Evolutionary conservation across 208 protist species (phyloP).

Genomic region (Endotrypanum monterogeii): DNA sequence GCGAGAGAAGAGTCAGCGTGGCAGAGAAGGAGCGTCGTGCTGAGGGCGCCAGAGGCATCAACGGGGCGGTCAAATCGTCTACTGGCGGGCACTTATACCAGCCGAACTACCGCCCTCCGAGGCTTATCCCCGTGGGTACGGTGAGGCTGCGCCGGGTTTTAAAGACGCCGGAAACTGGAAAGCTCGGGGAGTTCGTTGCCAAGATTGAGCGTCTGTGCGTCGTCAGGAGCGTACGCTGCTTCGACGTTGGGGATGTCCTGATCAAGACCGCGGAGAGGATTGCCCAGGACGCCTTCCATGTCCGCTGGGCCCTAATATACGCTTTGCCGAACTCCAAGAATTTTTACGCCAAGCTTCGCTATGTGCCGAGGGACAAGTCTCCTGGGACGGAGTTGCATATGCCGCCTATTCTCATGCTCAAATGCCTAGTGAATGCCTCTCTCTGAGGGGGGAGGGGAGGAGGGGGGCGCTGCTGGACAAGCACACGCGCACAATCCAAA

Average conservation of each 20-base stretch:
- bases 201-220: conserved; percentile 55
- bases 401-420: conserved; percentile 31
- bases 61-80: background rate
- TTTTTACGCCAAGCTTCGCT: conserved; percentile 47
- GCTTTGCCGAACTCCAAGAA: conserved; percentile 22
- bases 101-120: conserved; percentile 21
- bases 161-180: conserved; percentile 26
- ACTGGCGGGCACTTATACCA: background rate
- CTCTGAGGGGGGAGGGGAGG: conserved; percentile 3
- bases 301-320: conserved; percentile 38
- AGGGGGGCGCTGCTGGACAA: background rate
- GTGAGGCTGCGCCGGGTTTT: conserved; percentile 36
- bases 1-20: background rate
- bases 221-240: conserved; percentile 29
- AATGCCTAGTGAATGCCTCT: conserved; percentile 29
- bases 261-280: conserved; percentile 45
- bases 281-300: conserved; percentile 36
- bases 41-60: background rate
- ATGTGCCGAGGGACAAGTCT: conserved; percentile 28
- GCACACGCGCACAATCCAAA: background rate
- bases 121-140: conserved; percentile 30
- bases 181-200: conserved; percentile 35
- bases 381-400: conserved; percentile 23
- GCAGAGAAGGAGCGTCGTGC: background rate
- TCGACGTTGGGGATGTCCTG: conserved; percentile 29